A percentile compares a stretch with the other conserved stretches of the same genome.
Conservation (phyloP, 1,284 basidiomycete species). For the Cerrena zonata region DNA sequence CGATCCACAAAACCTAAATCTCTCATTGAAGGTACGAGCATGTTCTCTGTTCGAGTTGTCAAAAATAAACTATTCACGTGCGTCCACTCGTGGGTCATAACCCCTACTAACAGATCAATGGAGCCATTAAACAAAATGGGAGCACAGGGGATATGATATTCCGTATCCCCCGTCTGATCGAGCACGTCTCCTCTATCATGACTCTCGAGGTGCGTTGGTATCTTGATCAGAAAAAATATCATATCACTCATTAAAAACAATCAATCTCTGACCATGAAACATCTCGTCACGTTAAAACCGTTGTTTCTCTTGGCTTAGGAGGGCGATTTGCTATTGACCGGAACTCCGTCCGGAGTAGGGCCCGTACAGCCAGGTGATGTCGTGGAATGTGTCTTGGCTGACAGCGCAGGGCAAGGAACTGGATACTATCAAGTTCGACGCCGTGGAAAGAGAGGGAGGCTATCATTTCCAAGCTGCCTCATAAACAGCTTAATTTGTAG, state of each 20-base stretch:
- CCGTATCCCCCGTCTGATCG: slow-evolving; percentile 82
- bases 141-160: slow-evolving; percentile 91
- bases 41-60: too few species aligned
- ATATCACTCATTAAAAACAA: too few species aligned
- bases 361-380: slow-evolving; percentile 72
- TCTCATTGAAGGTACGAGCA: slow-evolving; percentile 64
- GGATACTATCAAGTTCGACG: slow-evolving; percentile 60
- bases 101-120: slow-evolving; percentile 69
- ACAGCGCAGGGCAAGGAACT: slow-evolving; percentile 55
- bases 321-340: slow-evolving; percentile 83
- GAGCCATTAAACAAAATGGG: slow-evolving; percentile 77
- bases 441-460: slow-evolving; percentile 64
- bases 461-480: slow-evolving; percentile 34
- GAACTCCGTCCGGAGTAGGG: slow-evolving; percentile 89
- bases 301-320: slow-evolving; percentile 46
- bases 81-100: too few species aligned
- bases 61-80: too few species aligned
- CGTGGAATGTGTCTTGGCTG: slow-evolving; percentile 71
- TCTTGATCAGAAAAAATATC: too few species aligned
- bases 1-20: slow-evolving; percentile 71
- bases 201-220: slow-evolving; percentile 68
- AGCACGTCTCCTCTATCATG: slow-evolving; percentile 94
- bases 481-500: too few species aligned
- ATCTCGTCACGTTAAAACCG: too few species aligned
- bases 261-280: too few species aligned